phyloP scores from a whole-genome alignment of 768 basidiomycete genomes.

The Trametes elegans region DNA sequence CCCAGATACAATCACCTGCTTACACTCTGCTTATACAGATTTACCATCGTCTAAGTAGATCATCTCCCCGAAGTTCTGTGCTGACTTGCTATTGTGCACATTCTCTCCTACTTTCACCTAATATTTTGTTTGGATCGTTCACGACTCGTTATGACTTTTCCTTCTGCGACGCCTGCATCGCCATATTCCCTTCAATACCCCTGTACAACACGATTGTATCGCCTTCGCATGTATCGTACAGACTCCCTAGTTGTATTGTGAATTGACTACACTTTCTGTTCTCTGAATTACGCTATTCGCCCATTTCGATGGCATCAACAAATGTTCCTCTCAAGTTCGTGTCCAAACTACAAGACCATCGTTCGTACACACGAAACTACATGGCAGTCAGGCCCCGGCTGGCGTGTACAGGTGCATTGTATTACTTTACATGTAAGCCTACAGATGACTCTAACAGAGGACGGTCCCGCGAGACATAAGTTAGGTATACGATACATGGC shows the following conservation, averaged over 20 bases:
- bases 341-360: no score
- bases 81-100: not conserved
- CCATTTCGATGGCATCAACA: no score
- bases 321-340: no score
- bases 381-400: not conserved
- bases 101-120: not conserved
- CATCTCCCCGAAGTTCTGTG: not conserved
- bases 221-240: not conserved
- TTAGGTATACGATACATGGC: conserved; percentile 23
- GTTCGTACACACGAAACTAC: no score
- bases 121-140: not conserved
- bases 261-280: not conserved
- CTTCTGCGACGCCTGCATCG: no score
- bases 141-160: not conserved
- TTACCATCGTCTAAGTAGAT: conserved; percentile 9
- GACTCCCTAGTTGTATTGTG: not conserved
- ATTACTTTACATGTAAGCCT: conserved; percentile 18
- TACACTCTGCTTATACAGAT: not conserved
- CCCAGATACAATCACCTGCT: not conserved
- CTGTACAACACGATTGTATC: not conserved
- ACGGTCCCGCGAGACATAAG: conserved; percentile 14
- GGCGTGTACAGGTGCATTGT: not conserved
- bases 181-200: not conserved
- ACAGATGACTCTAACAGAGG: conserved; percentile 19
- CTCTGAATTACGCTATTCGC: no score